A percentile compares a stretch with the other conserved stretches of the same genome.
Evolutionary conservation across 2,329 filamentous ascomycete species (phyloP).

Genomic region (Xylaria multiplex): DNA sequence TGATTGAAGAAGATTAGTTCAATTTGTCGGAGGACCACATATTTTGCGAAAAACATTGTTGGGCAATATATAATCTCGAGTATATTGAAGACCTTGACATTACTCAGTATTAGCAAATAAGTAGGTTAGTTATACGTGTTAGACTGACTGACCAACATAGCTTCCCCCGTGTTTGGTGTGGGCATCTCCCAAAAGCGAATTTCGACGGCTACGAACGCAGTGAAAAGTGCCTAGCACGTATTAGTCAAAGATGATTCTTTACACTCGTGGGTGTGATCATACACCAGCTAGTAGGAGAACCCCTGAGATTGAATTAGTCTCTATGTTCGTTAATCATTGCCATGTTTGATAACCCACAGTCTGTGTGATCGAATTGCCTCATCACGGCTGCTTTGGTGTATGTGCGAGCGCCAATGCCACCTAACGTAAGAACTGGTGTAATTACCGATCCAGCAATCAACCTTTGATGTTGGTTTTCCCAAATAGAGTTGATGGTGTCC

Average conservation of each 20-base stretch:
- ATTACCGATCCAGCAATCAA: conserved; percentile 6
- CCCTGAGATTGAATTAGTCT: conserved; percentile 1
- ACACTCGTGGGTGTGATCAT: not conserved
- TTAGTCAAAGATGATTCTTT: not conserved
- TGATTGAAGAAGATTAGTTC: conserved; percentile 27
- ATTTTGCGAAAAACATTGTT: conserved; percentile 29
- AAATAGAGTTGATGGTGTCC: too few relatives aligned
- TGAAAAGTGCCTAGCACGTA: conserved; percentile 2
- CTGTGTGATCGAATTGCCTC: conserved; percentile 13
- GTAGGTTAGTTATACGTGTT: not conserved
- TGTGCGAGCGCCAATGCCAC: conserved; percentile 4
- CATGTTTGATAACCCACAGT: not conserved
- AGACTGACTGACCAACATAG: not conserved
- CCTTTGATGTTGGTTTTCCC: too few relatives aligned
- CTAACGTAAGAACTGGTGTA: not conserved
- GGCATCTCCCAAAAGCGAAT: too few relatives aligned
- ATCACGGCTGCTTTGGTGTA: conserved; percentile 9
- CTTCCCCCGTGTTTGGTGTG: not conserved
- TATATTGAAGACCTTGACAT: conserved; percentile 17
- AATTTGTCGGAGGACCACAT: conserved; percentile 30
- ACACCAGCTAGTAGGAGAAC: conserved; percentile 12
- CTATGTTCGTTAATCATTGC: too few relatives aligned
- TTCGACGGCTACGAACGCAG: conserved; percentile 7
- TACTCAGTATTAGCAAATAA: not conserved
- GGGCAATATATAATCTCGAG: conserved; percentile 28